Evolutionary conservation across 768 basidiomycete genomes (phyloP), one percentile per base, ranked within the genome.

Genomic region (Melanogaster broomeanus): DNA sequence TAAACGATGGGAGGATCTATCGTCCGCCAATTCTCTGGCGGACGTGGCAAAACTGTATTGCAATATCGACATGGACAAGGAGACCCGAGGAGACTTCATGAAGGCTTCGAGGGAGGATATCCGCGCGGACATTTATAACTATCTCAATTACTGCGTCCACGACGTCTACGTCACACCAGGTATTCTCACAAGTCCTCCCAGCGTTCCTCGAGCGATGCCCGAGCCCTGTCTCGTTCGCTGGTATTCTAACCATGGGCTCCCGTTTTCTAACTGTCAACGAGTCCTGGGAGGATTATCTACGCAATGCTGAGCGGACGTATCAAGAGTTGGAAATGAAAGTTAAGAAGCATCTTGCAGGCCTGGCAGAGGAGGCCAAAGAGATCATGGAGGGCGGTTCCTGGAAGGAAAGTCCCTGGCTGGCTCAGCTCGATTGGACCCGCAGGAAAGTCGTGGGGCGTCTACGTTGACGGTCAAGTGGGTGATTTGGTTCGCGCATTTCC

Each of bases 341-440:
- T 35, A 80, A 78, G 58, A 65, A 59, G 19, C 76, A 81, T 42
- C 77, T 98, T 16, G 78, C 85, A 4, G 77, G 83, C 42, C 75
- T 90, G 34, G 93, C 94, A 0, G 78, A 78, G 49, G 72, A 83
- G 41, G 77, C 80, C 7, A 77, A 76, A 58, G 60, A 46, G 8
- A 56, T 87, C 68, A 75, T 81, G 73, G 69, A 74, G 11, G 67
- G 70, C 42, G 80, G 72, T 27, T 68, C 64, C 43, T 93, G 85
- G 88, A 80, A 77, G 64, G 75, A 78, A 3, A 88, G 93, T 67
- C 83, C 84, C 7, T 97, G 93, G 93, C 69, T 95, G 13, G 80
- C 76, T 43, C 97, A 99, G 67, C 75, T 98, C 51, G 95, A 99
- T 65, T 98, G 97, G 97, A 86, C 90, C 1, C 91, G 84, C 83